Base-by-base conservation (phyloP, 352 stramenopile species). In the Ophiocytium majus region DNA sequence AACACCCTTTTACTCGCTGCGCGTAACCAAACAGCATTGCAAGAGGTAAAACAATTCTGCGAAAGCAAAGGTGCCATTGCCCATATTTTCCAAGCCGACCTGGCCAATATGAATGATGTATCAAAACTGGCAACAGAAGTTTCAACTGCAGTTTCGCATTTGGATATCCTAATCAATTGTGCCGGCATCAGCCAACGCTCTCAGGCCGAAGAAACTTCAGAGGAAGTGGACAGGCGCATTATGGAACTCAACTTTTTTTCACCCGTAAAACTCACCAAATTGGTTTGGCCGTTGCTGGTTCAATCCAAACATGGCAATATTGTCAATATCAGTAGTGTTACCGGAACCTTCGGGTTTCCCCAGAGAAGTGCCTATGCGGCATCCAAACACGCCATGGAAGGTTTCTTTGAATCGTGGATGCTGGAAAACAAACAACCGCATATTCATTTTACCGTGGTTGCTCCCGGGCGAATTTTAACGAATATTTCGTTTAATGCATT, bases 401-500 rank as follows among this genome's bases (percentile, higher is more conserved):
- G 57, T 71, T 71, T 71, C 57, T 71, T 71, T 71, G 57, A 71
- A 71, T 71, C 57, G 57, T 71, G 57, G 57, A 71, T 71, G 57
- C 57, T 71, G 57, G 57, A 71, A 71, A 71, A 71, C 57, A 71
- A 71, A 71, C 57, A 71, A 71, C 57, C 57, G 57, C 57, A 71
- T 71, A 71, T 71, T 71, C 57, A 71, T 71, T 71, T 71, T 71
- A 71, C 57, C 57, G 57, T 71, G 57, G 57, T 71, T 71, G 57
- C 57, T 71, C 57, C 57, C 57, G 57, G 57, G 57, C 57, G 57
- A 71, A 71, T 71, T 71, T 71, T 71, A 71, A 71, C 57, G 57
- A 71, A 71, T 71, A 71, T 71, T 71, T 71, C 57, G 57, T 71
- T 71, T 71, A 71, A 71, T 71, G 57, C 57, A 71, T 71, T 71